phyloP scores from a whole-genome alignment of 176 grass and related monocot species.

The Chloris gayana region DNA sequence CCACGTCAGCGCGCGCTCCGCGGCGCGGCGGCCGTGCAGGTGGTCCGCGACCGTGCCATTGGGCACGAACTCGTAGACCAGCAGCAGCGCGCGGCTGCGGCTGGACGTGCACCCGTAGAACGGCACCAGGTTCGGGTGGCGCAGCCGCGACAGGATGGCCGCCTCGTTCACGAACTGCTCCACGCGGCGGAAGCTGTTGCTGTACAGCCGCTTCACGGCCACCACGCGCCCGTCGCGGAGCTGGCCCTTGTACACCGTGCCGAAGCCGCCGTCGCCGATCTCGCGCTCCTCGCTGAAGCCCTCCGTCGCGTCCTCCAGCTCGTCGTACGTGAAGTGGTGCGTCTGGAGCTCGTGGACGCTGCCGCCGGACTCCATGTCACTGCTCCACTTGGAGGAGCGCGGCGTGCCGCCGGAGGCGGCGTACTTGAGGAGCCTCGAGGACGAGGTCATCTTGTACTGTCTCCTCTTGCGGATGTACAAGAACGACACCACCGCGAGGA shows the following conservation, averaged over 20 bases:
- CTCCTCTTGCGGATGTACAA: slow-evolving; percentile 54
- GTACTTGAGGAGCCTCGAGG: slow-evolving; percentile 50
- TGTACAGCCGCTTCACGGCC: slow-evolving; percentile 79
- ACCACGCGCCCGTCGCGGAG: slow-evolving; percentile 67
- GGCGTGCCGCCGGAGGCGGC: slow-evolving; percentile 32
- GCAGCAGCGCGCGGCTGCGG: slow-evolving; percentile 75
- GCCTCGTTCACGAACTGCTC: slow-evolving; percentile 88
- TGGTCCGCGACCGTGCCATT: slow-evolving; percentile 91
- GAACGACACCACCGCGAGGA: slow-evolving; percentile 15
- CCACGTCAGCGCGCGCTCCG: slow-evolving; percentile 58
- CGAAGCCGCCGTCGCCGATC: slow-evolving; percentile 85
- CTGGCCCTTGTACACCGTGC: slow-evolving; percentile 84
- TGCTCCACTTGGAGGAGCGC: slow-evolving; percentile 42
- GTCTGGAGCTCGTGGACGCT: slow-evolving; percentile 50
- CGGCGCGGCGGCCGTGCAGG: slow-evolving; percentile 59
- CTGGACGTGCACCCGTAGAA: slow-evolving; percentile 90
- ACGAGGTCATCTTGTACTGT: slow-evolving; percentile 45
- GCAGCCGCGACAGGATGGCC: slow-evolving; percentile 64
- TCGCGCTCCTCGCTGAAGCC: slow-evolving; percentile 54
- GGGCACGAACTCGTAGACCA: slow-evolving; percentile 86
- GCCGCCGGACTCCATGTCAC: slow-evolving; percentile 31
- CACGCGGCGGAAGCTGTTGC: slow-evolving; percentile 61
- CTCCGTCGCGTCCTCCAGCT: slow-evolving; percentile 73
- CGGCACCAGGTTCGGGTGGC: slow-evolving; percentile 74
- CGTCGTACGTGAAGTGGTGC: slow-evolving; percentile 70